phyloP scores from a whole-genome alignment of 163 green algal genomes.

The Scenedesmus sp. region DNA sequence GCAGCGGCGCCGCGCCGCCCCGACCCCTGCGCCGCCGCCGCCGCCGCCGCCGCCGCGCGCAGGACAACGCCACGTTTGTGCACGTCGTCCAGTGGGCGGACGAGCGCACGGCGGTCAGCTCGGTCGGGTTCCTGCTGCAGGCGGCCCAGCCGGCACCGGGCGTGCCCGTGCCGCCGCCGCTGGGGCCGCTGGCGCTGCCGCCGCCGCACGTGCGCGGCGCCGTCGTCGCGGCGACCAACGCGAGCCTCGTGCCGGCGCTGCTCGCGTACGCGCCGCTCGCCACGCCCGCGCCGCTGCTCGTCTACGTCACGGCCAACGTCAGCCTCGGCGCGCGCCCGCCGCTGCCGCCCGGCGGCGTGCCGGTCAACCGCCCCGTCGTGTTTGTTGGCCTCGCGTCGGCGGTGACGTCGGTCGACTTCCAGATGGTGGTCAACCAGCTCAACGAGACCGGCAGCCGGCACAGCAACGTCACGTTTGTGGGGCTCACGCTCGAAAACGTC shows the following conservation, averaged over 20 bases:
- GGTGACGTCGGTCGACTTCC: slow-evolving; percentile 36
- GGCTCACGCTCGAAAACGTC: slow-evolving; percentile 36
- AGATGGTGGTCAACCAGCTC: slow-evolving; percentile 45
- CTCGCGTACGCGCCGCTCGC: neutral
- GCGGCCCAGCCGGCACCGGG: neutral
- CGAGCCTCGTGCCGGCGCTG: slow-evolving; percentile 28
- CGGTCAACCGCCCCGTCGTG: slow-evolving; percentile 10
- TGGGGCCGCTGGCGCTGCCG: neutral
- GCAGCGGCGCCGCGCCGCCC: neutral
- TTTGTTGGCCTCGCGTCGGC: slow-evolving; percentile 32
- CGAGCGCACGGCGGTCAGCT: neutral
- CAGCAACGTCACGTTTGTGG: slow-evolving; percentile 28
- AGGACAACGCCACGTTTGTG: slow-evolving; percentile 30
- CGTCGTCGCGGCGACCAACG: slow-evolving; percentile 26
- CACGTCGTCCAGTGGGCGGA: slow-evolving; percentile 23
- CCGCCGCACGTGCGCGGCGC: neutral
- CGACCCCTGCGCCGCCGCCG: neutral
- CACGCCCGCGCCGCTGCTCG: slow-evolving; percentile 28
- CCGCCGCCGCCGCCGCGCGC: neutral
- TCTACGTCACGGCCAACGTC: slow-evolving; percentile 44
- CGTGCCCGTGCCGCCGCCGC: neutral
- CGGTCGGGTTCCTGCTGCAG: slow-evolving; percentile 20
- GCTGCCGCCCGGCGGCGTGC: slow-evolving; percentile 15
- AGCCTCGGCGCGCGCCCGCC: slow-evolving; percentile 4
- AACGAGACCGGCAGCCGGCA: slow-evolving; percentile 9